Evolutionary conservation across 805 yeast species (phyloP), one percentile per base, ranked within the genome.

Genomic region (Teunomyces kruisii): DNA sequence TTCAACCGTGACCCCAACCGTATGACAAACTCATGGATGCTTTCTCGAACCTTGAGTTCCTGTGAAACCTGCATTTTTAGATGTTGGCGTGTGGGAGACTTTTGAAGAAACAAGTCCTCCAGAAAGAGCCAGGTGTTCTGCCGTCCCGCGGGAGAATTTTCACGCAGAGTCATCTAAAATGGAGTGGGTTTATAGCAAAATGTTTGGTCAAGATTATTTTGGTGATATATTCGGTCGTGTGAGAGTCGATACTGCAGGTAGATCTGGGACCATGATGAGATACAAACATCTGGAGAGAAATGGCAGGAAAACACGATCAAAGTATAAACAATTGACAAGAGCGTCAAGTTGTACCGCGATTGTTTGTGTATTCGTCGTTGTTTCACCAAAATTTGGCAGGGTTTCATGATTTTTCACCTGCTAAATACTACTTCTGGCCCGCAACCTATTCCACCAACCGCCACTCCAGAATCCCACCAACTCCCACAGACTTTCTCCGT

Each of bases 1-100:
- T 68, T 70, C 33, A 72, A 57, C 32, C 50, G 53, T 3, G 70
- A 47, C 9, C 74, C 76, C 22, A 72, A 51, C 45, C 57, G 56
- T 14, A 72, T 58, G 14, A 71, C 53, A 48, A 72, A 72, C 37
- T 68, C 72, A 46, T 67, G 64, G 42, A 72, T 60, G 39, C 67
- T 57, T 46, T 71, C 74, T 14, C 74, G 56, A 4, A 60, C 59
- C 47, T 60, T 61, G 38, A 72, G 53, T 37, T 72, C 77, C 49
- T 70, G 75, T 9, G 64, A 49, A 1, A 68, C 54, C 4, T 68
- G 58, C 64, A 61, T 56, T 30, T 49, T 51, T 22, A 61, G 43
- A 35, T 57, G 65, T 44, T 53, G 54, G 29, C 77, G 50, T 22
- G 69, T 62, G 1, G 75, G 75, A 3, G 66, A 54, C 17, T 54